Evolutionary conservation across 176 grass and related monocot species (phyloP), one percentile per base, ranked within the genome.

Genomic region (Musa beccarii): DNA sequence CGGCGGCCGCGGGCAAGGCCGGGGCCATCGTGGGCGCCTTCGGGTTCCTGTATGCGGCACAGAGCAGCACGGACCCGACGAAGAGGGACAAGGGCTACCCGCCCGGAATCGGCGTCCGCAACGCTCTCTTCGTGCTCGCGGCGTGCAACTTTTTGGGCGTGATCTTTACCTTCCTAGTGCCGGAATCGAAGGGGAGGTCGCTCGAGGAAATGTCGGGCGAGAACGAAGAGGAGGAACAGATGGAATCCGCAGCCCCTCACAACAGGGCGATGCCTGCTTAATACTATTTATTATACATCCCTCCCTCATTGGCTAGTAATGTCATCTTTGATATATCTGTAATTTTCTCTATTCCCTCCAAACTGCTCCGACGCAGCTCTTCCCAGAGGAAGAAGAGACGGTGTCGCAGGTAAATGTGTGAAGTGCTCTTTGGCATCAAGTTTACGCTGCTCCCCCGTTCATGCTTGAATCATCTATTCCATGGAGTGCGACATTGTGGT

Each of bases 21-120:
- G 89, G 92, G 19, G 92, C 92, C 49, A 92, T 96, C 28, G 63
- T 92, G 4, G 89, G 92, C 3, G 86, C 92, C 4, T 93, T 93
- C 56, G 85, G 90, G 2, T 93, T 93, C 82, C 80, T 87, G 26
- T 93, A 93, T 53, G 85, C 87, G 17, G 79, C 90, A 54, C 85
- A 93, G 74, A 15, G 14, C 4, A 54, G 19, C 26, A 28, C 26
- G 34, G 69, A 79, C 81, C 49, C 51, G 24, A 17, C 78, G 15
- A 67, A 51, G n/a, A 66, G 72, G 3, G 62, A 87, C 78, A 71
- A 66, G 29, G 88, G 88, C 11, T 87, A 87, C 85, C 72, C 16
- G 7, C 80, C 79, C 0, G 85, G 88, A 17, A 78, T 91, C 15
- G 85, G 89, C 13, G 24, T 91, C 14, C 56, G 73, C 28, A 87